These are phyloP conservation scores for Claviceps africana DNA, from an alignment of 2,329 filamentous ascomycete genomes.

Conservation along the genomic window DNA sequence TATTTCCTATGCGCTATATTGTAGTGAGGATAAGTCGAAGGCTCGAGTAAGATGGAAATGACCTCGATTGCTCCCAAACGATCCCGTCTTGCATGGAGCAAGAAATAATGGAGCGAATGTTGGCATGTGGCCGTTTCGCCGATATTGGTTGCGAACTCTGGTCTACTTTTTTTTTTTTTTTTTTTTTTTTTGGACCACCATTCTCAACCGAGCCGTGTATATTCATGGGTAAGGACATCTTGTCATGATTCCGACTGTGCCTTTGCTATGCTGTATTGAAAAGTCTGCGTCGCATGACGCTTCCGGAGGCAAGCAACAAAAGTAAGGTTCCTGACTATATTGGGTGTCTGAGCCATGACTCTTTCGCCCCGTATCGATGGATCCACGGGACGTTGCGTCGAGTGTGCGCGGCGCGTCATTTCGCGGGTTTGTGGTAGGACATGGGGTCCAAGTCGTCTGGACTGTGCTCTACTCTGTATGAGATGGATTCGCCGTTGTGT, in stretches of 20 bases:
- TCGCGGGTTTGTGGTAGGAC: background rate
- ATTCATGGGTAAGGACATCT: background rate
- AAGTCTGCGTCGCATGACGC: too few relatives aligned
- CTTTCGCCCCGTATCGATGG: background rate
- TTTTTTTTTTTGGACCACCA: background rate
- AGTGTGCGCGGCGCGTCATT: background rate
- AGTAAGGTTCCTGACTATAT: background rate
- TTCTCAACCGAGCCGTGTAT: background rate
- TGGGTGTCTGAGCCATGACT: background rate
- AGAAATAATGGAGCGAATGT: background rate
- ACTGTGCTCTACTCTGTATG: background rate
- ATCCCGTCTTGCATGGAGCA: background rate
- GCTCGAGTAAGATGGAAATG: background rate
- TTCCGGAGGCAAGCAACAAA: background rate
- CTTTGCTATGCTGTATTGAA: background rate
- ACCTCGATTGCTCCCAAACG: background rate
- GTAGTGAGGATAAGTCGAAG: background rate
- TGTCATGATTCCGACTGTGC: background rate
- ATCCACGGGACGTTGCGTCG: background rate
- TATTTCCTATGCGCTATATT: background rate
- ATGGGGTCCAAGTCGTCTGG: background rate
- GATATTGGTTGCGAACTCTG: background rate
- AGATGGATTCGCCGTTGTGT: background rate
- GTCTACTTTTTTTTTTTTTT: background rate
- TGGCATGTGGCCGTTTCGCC: background rate